Evolutionary conservation across 352 stramenopile genomes (phyloP).

Genomic region (Phytopythium aichiense): DNA sequence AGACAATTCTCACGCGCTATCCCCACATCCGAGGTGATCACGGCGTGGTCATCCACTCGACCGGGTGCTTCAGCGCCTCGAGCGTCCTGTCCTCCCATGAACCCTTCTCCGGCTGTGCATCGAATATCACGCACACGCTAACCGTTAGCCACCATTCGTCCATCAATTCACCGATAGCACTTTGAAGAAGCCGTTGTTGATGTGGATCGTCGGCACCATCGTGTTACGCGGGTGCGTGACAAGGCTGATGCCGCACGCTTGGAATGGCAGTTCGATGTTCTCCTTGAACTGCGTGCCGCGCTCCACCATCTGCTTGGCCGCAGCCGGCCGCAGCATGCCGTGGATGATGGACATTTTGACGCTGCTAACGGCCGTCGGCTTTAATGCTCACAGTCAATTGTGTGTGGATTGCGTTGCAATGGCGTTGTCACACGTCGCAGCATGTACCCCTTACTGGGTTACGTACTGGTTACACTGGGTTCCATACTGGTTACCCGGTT

Average conservation of each 20-base stretch:
- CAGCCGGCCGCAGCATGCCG: conserved; percentile 90
- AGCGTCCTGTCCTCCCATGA: conserved; percentile 93
- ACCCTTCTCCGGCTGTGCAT: conserved; percentile 78
- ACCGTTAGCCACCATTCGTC: background rate
- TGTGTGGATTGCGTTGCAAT: too few relatives aligned
- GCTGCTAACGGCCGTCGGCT: conserved; percentile 43
- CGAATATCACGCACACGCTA: background rate
- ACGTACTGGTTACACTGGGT: too few relatives aligned
- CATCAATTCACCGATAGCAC: conserved; percentile 24
- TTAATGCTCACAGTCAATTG: too few relatives aligned
- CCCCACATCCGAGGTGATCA: background rate
- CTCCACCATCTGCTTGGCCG: conserved; percentile 75
- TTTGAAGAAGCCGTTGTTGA: conserved; percentile 99
- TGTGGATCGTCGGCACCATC: conserved; percentile 95
- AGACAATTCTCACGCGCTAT: too few relatives aligned
- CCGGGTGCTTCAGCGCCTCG: conserved; percentile 91
- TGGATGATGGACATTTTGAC: conserved; percentile 98
- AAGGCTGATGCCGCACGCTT: conserved; percentile 93
- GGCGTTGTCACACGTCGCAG: too few relatives aligned
- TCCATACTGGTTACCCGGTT: background rate
- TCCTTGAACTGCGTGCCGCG: conserved; percentile 73
- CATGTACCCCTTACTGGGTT: too few relatives aligned
- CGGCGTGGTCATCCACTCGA: conserved; percentile 83
- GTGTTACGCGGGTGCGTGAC: conserved; percentile 96
- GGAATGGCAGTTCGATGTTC: conserved; percentile 90